These are phyloP conservation scores for Torrubiella hemipterigena DNA, from an alignment of 2,329 filamentous ascomycete genomes.

Conservation along the genomic window DNA sequence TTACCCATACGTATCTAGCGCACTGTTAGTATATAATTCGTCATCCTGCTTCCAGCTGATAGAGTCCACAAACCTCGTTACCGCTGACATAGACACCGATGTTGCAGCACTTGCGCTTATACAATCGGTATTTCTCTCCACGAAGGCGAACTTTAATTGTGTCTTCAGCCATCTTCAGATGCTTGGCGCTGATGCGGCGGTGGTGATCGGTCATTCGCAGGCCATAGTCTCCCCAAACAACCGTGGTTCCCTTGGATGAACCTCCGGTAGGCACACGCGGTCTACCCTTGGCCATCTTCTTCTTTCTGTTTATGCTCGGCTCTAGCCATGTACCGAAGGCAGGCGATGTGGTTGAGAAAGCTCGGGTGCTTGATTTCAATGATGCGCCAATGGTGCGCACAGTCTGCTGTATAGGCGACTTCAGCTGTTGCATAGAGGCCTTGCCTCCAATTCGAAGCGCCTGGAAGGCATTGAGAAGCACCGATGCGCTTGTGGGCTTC, in stretches of 20 bases:
- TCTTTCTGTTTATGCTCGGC: constrained; percentile 63
- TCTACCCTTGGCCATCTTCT: constrained; percentile 84
- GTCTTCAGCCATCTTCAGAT: constrained; percentile 84
- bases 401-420: constrained; percentile 17
- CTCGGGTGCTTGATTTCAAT: constrained; percentile 36
- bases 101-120: constrained; percentile 83
- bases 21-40: constrained; percentile 4
- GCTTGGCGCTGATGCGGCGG: constrained; percentile 73
- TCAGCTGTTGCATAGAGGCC: constrained; percentile 26
- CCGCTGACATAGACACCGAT: constrained; percentile 92
- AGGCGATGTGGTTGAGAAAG: constrained; percentile 60
- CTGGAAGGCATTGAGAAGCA: constrained; percentile 38
- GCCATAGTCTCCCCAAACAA: constrained; percentile 93
- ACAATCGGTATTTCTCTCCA: constrained; percentile 85
- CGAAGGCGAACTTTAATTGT: constrained; percentile 81
- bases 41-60: constrained; percentile 4
- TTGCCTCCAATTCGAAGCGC: constrained; percentile 32
- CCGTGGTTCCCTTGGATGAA: constrained; percentile 82
- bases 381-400: constrained; percentile 16
- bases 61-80: constrained; percentile 63
- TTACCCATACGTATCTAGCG: constrained; percentile 91
- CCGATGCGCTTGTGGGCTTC: constrained; percentile 30
- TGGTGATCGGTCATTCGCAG: constrained; percentile 90
- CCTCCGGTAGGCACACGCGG: constrained; percentile 83
- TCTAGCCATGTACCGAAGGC: constrained; percentile 65